A percentile compares a stretch with the other conserved stretches of the same genome.
Conservation (phyloP, 768 basidiomycete species). For the Pholiota conissans region DNA sequence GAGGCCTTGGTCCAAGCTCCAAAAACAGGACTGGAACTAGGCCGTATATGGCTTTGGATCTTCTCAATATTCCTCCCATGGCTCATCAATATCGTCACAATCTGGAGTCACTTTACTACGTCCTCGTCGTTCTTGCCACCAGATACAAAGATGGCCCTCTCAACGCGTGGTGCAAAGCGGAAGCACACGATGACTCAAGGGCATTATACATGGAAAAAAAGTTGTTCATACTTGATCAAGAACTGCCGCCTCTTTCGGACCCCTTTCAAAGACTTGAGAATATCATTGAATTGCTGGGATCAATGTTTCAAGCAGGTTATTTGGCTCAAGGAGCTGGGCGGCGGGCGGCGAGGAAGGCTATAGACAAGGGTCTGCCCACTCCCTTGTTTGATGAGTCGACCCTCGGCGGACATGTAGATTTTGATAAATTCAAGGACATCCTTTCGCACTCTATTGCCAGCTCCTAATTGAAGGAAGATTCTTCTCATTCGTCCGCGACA, state of each 20-base stretch:
- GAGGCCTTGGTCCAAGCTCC: background rate
- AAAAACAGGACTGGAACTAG: background rate
- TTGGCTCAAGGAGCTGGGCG: background rate
- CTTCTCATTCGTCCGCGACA: no score
- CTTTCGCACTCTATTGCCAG: no score
- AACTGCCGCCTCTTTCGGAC: background rate
- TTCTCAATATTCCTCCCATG: background rate
- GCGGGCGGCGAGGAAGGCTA: background rate
- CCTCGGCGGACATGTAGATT: no score
- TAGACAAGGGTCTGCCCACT: background rate
- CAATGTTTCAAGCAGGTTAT: background rate
- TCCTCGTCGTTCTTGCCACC: background rate
- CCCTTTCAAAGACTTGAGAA: background rate
- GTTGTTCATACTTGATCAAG: background rate
- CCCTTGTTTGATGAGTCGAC: background rate
- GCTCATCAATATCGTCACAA: background rate
- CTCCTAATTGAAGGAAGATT: no score
- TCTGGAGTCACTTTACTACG: background rate
- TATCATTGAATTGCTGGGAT: background rate
- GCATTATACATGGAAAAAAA: no score
- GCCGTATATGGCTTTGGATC: background rate
- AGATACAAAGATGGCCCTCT: background rate
- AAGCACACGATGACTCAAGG: no score
- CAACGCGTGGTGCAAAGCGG: no score
- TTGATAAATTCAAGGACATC: no score